These are phyloP conservation scores for Coniferiporia sulphurascens DNA, from an alignment of 1,284 basidiomycete species.

Conservation along the genomic window DNA sequence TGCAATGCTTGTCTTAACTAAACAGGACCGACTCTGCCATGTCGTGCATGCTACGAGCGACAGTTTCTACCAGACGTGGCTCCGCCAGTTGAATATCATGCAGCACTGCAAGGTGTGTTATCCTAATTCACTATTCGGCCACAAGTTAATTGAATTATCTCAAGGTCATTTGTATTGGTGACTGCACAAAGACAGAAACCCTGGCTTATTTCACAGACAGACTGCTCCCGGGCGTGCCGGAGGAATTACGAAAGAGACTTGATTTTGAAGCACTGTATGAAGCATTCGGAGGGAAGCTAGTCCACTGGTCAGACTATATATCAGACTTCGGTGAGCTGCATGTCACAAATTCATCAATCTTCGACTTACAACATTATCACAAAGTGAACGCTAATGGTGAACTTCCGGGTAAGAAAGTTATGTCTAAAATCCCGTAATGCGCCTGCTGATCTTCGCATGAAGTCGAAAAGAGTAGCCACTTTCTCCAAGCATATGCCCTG, in stretches of 20 bases:
- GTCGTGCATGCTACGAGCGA: constrained; percentile 82
- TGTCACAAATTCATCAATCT: constrained; percentile 4
- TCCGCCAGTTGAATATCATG: constrained; percentile 69
- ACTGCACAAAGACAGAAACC: constrained; percentile 68
- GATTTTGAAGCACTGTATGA: constrained; percentile 70
- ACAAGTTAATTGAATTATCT: constrained; percentile 20
- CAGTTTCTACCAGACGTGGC: constrained; percentile 79
- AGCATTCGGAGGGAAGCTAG: constrained; percentile 77
- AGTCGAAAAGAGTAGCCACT: constrained; percentile 73
- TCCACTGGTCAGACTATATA: constrained; percentile 74
- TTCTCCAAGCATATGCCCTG: constrained; percentile 69
- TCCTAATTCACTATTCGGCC: neutral
- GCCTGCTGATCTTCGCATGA: neutral
- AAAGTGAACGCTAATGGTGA: constrained; percentile 31
- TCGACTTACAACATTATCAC: neutral
- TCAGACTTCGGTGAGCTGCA: constrained; percentile 53
- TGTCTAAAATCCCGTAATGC: neutral
- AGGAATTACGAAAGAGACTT: constrained; percentile 44
- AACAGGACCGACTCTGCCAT: constrained; percentile 78
- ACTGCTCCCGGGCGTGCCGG: constrained; percentile 58
- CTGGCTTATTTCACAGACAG: constrained; percentile 58
- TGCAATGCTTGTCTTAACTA: constrained; percentile 79
- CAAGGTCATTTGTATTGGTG: constrained; percentile 73
- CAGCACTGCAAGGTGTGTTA: constrained; percentile 67
- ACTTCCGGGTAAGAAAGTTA: constrained; percentile 27